Base-by-base conservation (phyloP, 2,329 filamentous ascomycete species). In the Myriosclerotinia duriaeana region DNA sequence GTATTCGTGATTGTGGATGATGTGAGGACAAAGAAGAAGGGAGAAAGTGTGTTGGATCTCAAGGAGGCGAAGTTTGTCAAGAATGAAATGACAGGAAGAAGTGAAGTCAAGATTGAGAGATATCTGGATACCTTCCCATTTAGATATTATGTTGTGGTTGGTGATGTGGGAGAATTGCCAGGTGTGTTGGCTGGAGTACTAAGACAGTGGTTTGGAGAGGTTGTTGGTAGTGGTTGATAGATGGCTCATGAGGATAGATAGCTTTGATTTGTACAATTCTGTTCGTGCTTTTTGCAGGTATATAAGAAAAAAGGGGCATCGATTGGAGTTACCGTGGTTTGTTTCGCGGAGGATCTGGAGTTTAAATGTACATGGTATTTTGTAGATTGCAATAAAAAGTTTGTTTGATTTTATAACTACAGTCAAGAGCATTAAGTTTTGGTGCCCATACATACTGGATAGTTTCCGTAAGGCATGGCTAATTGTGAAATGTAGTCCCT, bases 71-170 rank as follows among this genome's bases (percentile, higher is more conserved):
- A 87, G 76, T 97, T 98, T 75, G 85, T 89, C 70, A 85, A 84
- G 67, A 88, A 91, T 74, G 82, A 78, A 22, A 78, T 72, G 69
- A 80, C 73, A 78, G 85, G 78, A 80, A 73, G 87, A 80, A 80
- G 88, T 69, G 85, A 87, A 74, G 86, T 97, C 66, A 89, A 89
- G 73, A 93, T 96, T 78, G 90, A 92, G 81, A 87, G 91, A 74
- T 99, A 99, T 77, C 85, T 99, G 72, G 96, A 99, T 77, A 90
- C 88, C 9, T 99, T 99, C 78, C 95, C 96, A 0, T 99, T 99
- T 80, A 88, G 90, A 77, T 99, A 97, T 80, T 99, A 98, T 77
- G 80, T 99, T 66, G 92, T 99, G 72, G 95, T 99, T 67, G 88
- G 94, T 71, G 88, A 98, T 80, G 88, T 99, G 58, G 88, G 90